Conservation (phyloP, 2,329 filamentous ascomycete genomes). For the Microcyclospora pomicola region DNA sequence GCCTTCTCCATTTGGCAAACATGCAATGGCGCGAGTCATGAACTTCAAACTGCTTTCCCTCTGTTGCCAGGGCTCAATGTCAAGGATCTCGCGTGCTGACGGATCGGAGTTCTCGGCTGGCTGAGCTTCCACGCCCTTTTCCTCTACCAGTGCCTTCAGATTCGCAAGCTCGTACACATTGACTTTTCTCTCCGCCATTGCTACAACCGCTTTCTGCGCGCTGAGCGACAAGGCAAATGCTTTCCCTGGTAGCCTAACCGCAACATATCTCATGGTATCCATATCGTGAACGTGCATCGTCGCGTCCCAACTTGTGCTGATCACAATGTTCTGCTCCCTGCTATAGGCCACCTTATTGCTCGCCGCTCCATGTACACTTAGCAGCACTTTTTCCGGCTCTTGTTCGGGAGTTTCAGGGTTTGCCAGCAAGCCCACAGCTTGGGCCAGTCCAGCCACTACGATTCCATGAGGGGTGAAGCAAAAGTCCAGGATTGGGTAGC, state of each 20-base stretch:
- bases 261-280: slow-evolving; percentile 7
- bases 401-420: no score
- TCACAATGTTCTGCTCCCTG: slow-evolving; percentile 57
- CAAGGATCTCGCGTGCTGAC: slow-evolving; percentile 5
- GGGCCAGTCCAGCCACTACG: no score
- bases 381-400: no score
- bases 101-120: slow-evolving; percentile 23
- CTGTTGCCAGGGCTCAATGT: slow-evolving; percentile 63
- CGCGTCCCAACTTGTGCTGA: slow-evolving; percentile 88
- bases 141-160: slow-evolving; percentile 44
- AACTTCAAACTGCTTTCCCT: slow-evolving; percentile 92
- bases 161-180: slow-evolving; percentile 82
- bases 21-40: slow-evolving; percentile 81
- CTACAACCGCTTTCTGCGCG: slow-evolving; percentile 77
- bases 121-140: no score
- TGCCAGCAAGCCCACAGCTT: no score
- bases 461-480: no score
- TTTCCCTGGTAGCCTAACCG: slow-evolving; percentile 63
- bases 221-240: slow-evolving; percentile 73
- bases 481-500: no score
- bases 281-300: slow-evolving; percentile 75
- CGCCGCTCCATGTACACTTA: no score
- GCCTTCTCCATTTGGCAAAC: slow-evolving; percentile 92
- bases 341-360: slow-evolving; percentile 80
- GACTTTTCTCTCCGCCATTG: slow-evolving; percentile 86